These are phyloP conservation scores for Globisporangium spiculum DNA, from an alignment of 352 stramenopile species.

Conservation along the genomic window DNA sequence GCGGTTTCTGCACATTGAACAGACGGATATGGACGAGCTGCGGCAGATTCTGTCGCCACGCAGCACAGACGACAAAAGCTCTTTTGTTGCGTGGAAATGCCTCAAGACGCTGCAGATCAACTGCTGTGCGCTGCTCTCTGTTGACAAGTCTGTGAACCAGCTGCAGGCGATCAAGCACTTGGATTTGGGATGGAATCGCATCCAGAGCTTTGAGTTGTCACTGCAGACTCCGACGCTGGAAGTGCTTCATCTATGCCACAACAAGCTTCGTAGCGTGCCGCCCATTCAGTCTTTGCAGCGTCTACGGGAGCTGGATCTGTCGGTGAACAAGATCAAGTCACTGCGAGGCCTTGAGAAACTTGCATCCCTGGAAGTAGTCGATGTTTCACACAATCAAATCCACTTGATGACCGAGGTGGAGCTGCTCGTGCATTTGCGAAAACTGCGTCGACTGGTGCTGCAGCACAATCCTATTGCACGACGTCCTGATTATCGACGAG, in stretches of 20 bases:
- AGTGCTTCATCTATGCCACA: slow-evolving; percentile 68
- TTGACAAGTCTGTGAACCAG: slow-evolving; percentile 60
- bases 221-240: slow-evolving; percentile 36
- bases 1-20: slow-evolving; percentile 62
- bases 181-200: slow-evolving; percentile 76
- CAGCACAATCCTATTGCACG: slow-evolving; percentile 72
- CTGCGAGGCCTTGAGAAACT: slow-evolving; percentile 52
- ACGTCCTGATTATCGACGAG: slow-evolving; percentile 72
- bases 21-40: slow-evolving; percentile 49
- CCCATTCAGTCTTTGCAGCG: slow-evolving; percentile 35
- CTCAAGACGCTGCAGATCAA: slow-evolving; percentile 66
- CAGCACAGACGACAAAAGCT: not conserved
- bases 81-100: slow-evolving; percentile 31
- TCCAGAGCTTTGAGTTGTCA: slow-evolving; percentile 33
- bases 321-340: slow-evolving; percentile 59
- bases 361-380: slow-evolving; percentile 40
- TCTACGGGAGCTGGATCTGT: slow-evolving; percentile 61
- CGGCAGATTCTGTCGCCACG: slow-evolving; percentile 40
- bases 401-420: slow-evolving; percentile 52
- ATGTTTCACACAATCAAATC: slow-evolving; percentile 74
- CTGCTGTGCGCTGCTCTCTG: slow-evolving; percentile 43
- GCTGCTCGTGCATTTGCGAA: slow-evolving; percentile 36
- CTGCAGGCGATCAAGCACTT: slow-evolving; percentile 40
- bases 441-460: slow-evolving; percentile 49
- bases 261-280: slow-evolving; percentile 45